Evolutionary conservation across 768 basidiomycete species (phyloP).

Genomic region (Leccinum aurantiacum): DNA sequence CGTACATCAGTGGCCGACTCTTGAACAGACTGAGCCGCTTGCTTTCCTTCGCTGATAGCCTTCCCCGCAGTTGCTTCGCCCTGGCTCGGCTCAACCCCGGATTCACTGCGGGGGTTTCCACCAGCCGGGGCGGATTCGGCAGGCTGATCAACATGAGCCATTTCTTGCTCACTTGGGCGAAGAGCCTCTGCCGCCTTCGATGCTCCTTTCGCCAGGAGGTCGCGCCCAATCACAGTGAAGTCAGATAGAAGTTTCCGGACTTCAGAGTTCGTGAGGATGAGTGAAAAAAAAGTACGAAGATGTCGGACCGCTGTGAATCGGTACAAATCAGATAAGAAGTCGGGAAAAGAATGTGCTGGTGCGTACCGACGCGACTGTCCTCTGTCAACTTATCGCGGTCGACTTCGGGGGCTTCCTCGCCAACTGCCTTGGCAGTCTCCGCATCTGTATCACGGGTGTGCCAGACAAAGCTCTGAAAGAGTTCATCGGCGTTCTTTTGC

Average conservation of each 20-base stretch:
- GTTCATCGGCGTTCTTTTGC: slow-evolving; percentile 87
- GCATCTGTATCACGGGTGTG: slow-evolving; percentile 55
- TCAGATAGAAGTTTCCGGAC: slow-evolving; percentile 86
- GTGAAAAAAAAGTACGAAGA: slow-evolving; percentile 81
- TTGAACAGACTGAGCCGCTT: slow-evolving; percentile 16
- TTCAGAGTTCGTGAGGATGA: slow-evolving; percentile 91
- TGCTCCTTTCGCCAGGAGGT: slow-evolving; percentile 75
- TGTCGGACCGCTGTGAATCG: slow-evolving; percentile 68
- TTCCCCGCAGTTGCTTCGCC: slow-evolving; percentile 33
- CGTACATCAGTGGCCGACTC: slow-evolving; percentile 3
- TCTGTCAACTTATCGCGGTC: slow-evolving; percentile 51
- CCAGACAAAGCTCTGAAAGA: slow-evolving; percentile 91
- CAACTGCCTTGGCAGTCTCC: slow-evolving; percentile 42
- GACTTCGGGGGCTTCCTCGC: slow-evolving; percentile 44
- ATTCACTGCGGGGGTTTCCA: slow-evolving; percentile 39
- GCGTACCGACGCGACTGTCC: slow-evolving; percentile 64
- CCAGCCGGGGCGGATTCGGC: slow-evolving; percentile 47
- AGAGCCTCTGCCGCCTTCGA: slow-evolving; percentile 67
- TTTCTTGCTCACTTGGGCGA: slow-evolving; percentile 57
- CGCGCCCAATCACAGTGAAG: slow-evolving; percentile 75
- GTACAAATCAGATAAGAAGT: slow-evolving; percentile 9
- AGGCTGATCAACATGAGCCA: slow-evolving; percentile 66
- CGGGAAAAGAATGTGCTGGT: not conserved
- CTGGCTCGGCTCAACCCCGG: slow-evolving; percentile 32
- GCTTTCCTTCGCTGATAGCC: slow-evolving; percentile 18